Percentiles rank a stretch among this genome's conserved stretches.
Evolutionary conservation across 108 stramenopile species (phyloP).

Genomic region (Skeletonema menzelii): DNA sequence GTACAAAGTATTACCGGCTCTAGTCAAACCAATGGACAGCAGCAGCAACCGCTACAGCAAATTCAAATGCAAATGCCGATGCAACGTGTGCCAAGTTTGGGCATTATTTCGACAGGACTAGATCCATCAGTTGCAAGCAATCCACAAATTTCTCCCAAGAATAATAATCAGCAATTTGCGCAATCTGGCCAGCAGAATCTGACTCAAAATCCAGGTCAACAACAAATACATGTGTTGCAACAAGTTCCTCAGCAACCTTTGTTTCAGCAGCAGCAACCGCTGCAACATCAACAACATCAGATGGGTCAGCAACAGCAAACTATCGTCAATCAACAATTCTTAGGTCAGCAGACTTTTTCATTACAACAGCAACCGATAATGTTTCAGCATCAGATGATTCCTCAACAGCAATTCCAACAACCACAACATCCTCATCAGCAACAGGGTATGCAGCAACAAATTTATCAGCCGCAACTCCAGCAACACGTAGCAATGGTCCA

Average conservation of each 20-base stretch:
- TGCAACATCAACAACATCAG: not conserved
- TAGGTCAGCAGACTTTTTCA: not conserved
- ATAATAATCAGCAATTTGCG: not conserved
- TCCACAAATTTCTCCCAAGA: not conserved
- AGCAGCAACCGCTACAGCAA: not conserved
- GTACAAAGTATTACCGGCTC: not conserved
- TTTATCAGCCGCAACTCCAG: not conserved
- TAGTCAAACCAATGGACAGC: not conserved
- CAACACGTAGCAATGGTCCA: conserved; percentile 23
- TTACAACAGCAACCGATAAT: conserved; percentile 10
- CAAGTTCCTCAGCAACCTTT: conserved; percentile 8
- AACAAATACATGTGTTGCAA: conserved; percentile 3
- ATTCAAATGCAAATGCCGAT: not conserved
- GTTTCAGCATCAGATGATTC: conserved; percentile 8
- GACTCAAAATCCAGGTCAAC: not conserved
- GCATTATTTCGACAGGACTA: not conserved
- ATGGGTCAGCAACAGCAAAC: not conserved
- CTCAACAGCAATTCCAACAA: conserved; percentile 3
- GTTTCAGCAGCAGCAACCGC: not conserved
- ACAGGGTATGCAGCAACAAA: conserved; percentile 2
- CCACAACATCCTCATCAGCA: not conserved
- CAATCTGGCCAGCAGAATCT: not conserved
- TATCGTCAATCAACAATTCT: not conserved
- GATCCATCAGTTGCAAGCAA: not conserved
- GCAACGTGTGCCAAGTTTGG: not conserved